Evolutionary conservation across 345 rosid genomes (phyloP).

Genomic region (Rhizophora apiculata): DNA sequence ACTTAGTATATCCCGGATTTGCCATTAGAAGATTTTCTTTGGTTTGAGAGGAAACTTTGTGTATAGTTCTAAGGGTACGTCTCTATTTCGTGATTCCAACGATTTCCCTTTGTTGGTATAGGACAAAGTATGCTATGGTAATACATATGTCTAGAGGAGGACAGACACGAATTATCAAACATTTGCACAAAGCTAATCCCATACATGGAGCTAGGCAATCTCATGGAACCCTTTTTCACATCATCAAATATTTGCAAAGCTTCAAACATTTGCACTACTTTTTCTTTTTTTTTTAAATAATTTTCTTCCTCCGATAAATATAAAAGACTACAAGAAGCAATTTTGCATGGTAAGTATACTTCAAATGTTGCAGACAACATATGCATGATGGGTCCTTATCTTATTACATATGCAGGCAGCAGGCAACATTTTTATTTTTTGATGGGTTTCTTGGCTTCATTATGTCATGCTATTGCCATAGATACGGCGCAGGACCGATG

Average conservation of each 20-base stretch:
- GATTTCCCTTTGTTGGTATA: too few relatives aligned
- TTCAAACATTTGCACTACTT: not conserved
- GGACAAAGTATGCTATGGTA: too few relatives aligned
- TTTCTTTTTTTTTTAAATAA: not conserved
- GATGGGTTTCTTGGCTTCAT: not conserved
- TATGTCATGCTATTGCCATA: not conserved
- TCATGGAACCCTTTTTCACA: too few relatives aligned
- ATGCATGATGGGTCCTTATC: not conserved
- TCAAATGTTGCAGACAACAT: not conserved
- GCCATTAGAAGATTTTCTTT: too few relatives aligned
- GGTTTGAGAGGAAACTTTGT: too few relatives aligned
- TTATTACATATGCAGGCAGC: not conserved
- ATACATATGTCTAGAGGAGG: too few relatives aligned
- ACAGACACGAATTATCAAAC: too few relatives aligned
- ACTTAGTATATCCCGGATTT: too few relatives aligned
- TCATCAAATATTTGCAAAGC: not conserved
- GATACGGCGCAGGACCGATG: not conserved
- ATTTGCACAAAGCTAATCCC: too few relatives aligned
- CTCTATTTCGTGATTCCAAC: too few relatives aligned
- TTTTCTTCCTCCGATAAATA: not conserved
- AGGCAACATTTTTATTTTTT: not conserved
- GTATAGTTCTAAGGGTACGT: too few relatives aligned
- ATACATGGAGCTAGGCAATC: too few relatives aligned
- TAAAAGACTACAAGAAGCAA: not conserved
- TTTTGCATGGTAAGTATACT: not conserved